Conservation (phyloP, 2,329 filamentous ascomycete species). For the Ophiostoma montium region DNA sequence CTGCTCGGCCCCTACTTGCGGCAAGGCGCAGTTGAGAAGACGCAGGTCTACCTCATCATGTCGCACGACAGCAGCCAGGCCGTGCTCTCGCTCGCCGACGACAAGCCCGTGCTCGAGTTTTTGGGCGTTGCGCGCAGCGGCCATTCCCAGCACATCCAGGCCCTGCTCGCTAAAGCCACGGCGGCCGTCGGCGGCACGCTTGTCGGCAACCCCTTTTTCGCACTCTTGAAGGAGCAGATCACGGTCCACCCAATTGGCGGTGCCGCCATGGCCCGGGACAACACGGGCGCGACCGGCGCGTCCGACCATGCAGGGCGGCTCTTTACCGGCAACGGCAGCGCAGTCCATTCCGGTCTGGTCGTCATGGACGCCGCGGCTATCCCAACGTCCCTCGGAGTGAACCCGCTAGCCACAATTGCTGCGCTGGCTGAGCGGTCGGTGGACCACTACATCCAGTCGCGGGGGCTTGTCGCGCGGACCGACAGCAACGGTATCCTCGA, state of each 20-base stretch:
- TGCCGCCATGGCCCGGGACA: slow-evolving; percentile 46
- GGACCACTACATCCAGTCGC: slow-evolving; percentile 30
- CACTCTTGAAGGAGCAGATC: slow-evolving; percentile 41
- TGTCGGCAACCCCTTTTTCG: slow-evolving; percentile 42
- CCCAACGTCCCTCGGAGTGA: slow-evolving; percentile 48
- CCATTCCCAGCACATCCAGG: slow-evolving; percentile 38
- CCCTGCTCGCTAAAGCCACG: slow-evolving; percentile 38
- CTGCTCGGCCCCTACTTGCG: slow-evolving; percentile 44
- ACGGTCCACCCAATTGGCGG: slow-evolving; percentile 56
- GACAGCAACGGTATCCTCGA: slow-evolving; percentile 35
- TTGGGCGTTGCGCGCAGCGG: slow-evolving; percentile 41
- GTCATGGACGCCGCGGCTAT: slow-evolving; percentile 49
- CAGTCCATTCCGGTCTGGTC: slow-evolving; percentile 42
- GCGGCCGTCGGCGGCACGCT: slow-evolving; percentile 45
- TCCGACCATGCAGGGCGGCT: slow-evolving; percentile 48
- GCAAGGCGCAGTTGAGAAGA: slow-evolving; percentile 42
- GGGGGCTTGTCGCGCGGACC: slow-evolving; percentile 29
- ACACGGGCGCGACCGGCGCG: slow-evolving; percentile 40
- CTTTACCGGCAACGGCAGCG: slow-evolving; percentile 35
- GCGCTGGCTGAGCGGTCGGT: slow-evolving; percentile 53
- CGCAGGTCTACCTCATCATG: slow-evolving; percentile 53
- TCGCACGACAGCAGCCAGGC: slow-evolving; percentile 52
- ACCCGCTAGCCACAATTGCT: slow-evolving; percentile 55
- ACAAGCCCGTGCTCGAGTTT: slow-evolving; percentile 46
- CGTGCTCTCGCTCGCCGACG: slow-evolving; percentile 37